Evolutionary conservation across 2,329 filamentous ascomycete genomes (phyloP), one percentile per base, ranked within the genome.

Genomic region (Cladophialophora bantiana): DNA sequence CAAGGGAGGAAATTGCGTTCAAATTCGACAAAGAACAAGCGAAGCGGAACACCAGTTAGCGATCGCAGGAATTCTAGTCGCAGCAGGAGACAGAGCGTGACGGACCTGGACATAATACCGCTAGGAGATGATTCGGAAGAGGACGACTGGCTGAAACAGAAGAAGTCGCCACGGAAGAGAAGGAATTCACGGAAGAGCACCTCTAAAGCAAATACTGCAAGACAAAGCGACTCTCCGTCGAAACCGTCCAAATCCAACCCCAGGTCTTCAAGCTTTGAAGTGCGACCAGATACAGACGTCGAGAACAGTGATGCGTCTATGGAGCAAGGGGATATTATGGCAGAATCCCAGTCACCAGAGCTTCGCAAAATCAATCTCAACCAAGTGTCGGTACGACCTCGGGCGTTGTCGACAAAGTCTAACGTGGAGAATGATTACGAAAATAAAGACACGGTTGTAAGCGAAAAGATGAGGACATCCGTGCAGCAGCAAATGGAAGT

Each of bases 81-180:
- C 31, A 48, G 59, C 7, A 63, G 69, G 50, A 65, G 72, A 67
- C 67, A 70, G 59, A 72, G 68, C 62, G 70, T 74, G 38, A 74
- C 71, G 7, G 68, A 74, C 53, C 59, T 74, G 45, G 66, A 71
- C 56, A 65, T 70, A 12, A 66, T 66, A 42, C 70, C 70, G 9
- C 40, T 74, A 15, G 71, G 71, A 38, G 71, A 74, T 50, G 72
- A 73, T 57, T 65, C 56, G 4, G 70, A 73, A 7, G 65, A 69
- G 26, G 70, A 73, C 20, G 71, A 73, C 55, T 73, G 70, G 69
- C 54, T 65, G 40, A 63, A 64, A 31, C 69, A 69, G 59, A 69
- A 66, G 60, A 67, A 53, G 35, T 71, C 68, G 31, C 66, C 71
- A 36, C 67, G 64, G 35, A 71, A 70, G 61, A 68, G 64, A 52